Evolutionary conservation across 2,329 filamentous ascomycete genomes (phyloP), one percentile per base, ranked within the genome.

Genomic region (Diaporthe destruens): DNA sequence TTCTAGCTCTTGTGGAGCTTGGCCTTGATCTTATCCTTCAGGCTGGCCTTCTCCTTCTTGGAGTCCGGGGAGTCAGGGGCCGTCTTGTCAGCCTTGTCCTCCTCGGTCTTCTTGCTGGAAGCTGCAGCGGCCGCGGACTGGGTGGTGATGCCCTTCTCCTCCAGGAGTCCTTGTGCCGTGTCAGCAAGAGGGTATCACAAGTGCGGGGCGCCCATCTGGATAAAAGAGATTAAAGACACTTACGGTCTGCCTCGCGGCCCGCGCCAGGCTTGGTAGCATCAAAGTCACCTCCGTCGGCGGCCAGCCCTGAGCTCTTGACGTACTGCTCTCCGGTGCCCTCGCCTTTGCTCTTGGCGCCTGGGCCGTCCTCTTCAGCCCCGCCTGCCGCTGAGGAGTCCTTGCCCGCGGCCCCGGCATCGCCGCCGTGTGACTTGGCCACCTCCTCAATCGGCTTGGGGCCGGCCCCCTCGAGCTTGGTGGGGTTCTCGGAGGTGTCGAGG

Each of bases 11-110:
- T 82, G 81, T 92, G 90, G 73, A 93, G 82, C 84, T 93, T 93
- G 71, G 88, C 87, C 87, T 93, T 93, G 81, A 93, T 88, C 83
- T 91, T 92, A 72, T 91, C 86, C 74, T 86, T 86, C 53, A 92
- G 78, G 75, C 87, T 87, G 57, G 83, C 84, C 81, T 90, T 89
- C 71, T 83, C 82, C 74, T 80, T 78, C 54, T 78, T 77, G 56
- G 71, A 70, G 65, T 79, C 74, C 75, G 61, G 79, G 75, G 56
- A 65, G 55, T 72, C 80, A 76, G 49, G 69, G 67, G 76, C 77
- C 42, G 74, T 68, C 67, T 77, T 71, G 34, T 73, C 71, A 29
- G 69, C 51, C 34, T 78, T 77, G 65, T 71, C 71, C 7, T 76
- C 74, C 29, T 73, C 76, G 9, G 18, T 42, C 67, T 70, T 70